Base-by-base conservation (phyloP, 139 green algal genomes). In the Haematococcus sp. region DNA sequence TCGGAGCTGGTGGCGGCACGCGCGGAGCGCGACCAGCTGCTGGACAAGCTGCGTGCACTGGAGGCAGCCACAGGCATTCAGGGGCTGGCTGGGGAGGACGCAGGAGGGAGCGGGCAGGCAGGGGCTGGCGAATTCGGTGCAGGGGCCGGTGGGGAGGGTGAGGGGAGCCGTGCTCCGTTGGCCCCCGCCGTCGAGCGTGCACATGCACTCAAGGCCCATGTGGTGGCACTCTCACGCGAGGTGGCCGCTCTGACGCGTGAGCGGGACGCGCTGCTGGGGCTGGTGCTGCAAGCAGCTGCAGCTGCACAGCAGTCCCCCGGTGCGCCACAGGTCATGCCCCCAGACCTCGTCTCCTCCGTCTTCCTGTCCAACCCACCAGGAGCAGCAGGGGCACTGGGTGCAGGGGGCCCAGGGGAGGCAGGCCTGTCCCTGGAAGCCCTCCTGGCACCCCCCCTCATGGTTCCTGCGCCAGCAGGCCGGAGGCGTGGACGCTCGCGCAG, bases 241-340 rank as follows among this genome's bases (percentile, higher is more conserved):
- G 70, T 77, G 32, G 63, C 76, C 5, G 76, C 76, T 1, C 64
- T 82, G 7, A 75, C 76, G 1, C 54, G 55, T 15, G 76, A 82
- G 64, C 71, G 76, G 3, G 76, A 82, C 64, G 30, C 28, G 22
- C 70, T 82, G 63, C 52, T 82, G 28, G 70, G 28, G 25, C 43
- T 77, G 32, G 31, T 82, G 64, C 55, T 82, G 22, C 31, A 67
- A 59, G 27, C 40, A 7, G 40, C 40, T 49, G 40, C 40, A 49
- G 40, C 40, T 11, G 40, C 40, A 49, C 40, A 49, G 40, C 40
- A 49, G 40, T 7, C 40, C 40, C 40, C 40, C 7, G 40, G 40
- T 11, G 40, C 40, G 40, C 40, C 40, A 19, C 40, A 49, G 40
- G 40, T 49, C 40, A 49, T 49, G 40, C 40, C 40, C 40, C 7